Evolutionary conservation across 371 early-diverging fungal species (phyloP).

Genomic region (Apophysomyces variabilis): DNA sequence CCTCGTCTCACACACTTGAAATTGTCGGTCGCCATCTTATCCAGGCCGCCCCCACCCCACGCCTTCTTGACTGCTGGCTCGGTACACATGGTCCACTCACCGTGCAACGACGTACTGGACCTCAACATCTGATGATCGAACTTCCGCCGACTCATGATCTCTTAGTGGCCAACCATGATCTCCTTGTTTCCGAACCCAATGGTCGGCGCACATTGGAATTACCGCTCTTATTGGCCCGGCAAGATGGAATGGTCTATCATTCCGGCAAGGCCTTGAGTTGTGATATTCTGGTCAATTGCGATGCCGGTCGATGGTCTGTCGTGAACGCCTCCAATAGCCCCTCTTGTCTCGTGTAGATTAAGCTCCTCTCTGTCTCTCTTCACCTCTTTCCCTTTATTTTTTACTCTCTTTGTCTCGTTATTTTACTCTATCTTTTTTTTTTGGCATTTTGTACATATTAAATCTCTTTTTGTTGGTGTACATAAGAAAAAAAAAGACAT

Average conservation of each 20-base stretch:
- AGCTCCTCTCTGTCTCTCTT: neutral
- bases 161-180: conserved; percentile 24
- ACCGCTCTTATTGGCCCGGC: conserved; percentile 35
- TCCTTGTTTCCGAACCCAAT: conserved; percentile 8
- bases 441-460: neutral
- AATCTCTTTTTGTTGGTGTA: neutral
- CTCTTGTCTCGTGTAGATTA: conserved; percentile 1
- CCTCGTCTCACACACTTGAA: conserved; percentile 32
- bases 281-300: conserved; percentile 18
- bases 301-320: conserved; percentile 27
- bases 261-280: conserved; percentile 42
- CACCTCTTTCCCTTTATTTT: neutral
- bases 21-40: conserved; percentile 38
- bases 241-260: conserved; percentile 45
- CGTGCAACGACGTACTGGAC: conserved; percentile 26
- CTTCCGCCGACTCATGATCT: conserved; percentile 34
- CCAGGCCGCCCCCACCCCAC: conserved; percentile 29
- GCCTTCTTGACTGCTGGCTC: conserved; percentile 43
- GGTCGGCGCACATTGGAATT: conserved; percentile 31
- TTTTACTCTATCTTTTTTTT: neutral
- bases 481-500: no score
- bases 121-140: conserved; percentile 35
- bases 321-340: conserved; percentile 16
- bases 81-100: conserved; percentile 42
- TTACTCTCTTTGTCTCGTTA: neutral